A percentile compares a stretch with the other conserved stretches of the same genome.
These are phyloP conservation scores for Fraxinus xanthoxyloides DNA, from an alignment of 305 asterid species.

Conservation along the genomic window DNA sequence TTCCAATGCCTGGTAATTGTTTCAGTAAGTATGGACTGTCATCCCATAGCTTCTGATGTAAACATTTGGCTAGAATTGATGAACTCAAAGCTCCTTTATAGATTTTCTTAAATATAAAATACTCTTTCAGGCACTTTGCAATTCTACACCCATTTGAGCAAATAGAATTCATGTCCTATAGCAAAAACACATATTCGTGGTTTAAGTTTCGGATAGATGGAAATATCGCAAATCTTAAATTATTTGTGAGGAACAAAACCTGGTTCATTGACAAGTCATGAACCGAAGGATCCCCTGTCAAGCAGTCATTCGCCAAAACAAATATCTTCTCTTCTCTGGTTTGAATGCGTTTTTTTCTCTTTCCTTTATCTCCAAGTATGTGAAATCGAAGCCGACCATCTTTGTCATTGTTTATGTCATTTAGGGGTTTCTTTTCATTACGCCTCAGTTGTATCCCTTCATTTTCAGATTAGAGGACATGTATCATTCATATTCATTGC, in stretches of 20 bases:
- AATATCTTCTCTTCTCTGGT: constrained; percentile 94
- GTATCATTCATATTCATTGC: constrained; percentile 22
- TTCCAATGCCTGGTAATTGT: constrained; percentile 96
- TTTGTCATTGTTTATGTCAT: constrained; percentile 85
- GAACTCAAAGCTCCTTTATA: constrained; percentile 81
- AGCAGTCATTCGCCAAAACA: constrained; percentile 88
- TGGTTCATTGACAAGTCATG: constrained; percentile 92
- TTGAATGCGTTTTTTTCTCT: constrained; percentile 86
- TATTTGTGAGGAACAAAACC: constrained; percentile 46
- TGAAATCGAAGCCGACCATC: constrained; percentile 90
- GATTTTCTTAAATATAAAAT: constrained; percentile 70
- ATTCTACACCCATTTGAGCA: constrained; percentile 93
- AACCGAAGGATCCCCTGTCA: constrained; percentile 88
- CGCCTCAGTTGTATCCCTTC: constrained; percentile 98
- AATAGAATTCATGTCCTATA: constrained; percentile 74
- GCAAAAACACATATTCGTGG: constrained; percentile 23
- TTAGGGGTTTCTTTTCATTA: constrained; percentile 85
- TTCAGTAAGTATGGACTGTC: constrained; percentile 90
- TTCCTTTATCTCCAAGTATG: constrained; percentile 79
- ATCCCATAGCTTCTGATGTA: constrained; percentile 71
- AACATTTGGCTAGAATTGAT: constrained; percentile 58
- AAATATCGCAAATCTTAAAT: constrained; percentile 24
- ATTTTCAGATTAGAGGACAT: constrained; percentile 34
- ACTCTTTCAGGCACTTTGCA: constrained; percentile 97
- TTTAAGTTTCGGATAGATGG: constrained; percentile 3